Evolutionary conservation across 2,329 filamentous ascomycete species (phyloP), one percentile per base, ranked within the genome.

Genomic region (Fusarium sp.): DNA sequence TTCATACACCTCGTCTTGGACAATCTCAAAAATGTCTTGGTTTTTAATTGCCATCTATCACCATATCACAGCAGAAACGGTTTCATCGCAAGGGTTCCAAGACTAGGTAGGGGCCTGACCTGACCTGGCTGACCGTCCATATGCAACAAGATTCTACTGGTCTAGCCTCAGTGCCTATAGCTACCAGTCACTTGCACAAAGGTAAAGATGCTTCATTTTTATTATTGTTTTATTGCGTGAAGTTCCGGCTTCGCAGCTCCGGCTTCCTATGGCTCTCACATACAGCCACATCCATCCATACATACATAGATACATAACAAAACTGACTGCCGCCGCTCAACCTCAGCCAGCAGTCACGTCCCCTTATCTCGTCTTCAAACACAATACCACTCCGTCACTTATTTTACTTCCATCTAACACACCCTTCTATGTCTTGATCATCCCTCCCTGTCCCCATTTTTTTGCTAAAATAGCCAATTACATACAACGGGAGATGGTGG

Each of bases 401-500:
- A 54, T 61, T 59, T 56, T 49, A 15, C 38, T 31, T 52, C 49
- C 39, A 47, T 53, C 49, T 51, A 57, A 53, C 49, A 59, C 51
- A 57, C 48, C 62, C 62, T 25, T 59, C 53, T 46, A 49, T 47
- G 53, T 44, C 54, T 50, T 42, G n/a, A 35, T 51, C 52, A 45
- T 56, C 52, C 42, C 33, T 59, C 56, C 36, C 47, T 9, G 43
- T 60, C 57, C 57, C 57, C 47, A n/a, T 49, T 57, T 56, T 65
- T 32, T 66, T 52, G 57, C 54, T 54, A 59, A 51, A 63, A 51
- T 60, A 70, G 57, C 61, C 57, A 68, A 74, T 73, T 73, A 74
- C 55, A 66, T 71, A 54, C 61, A 63, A 66, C 67, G 68, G 63
- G 61, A 73, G 59, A 71, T 73, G 69, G 57, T 72, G 68, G 62